Evolutionary conservation across 2,329 filamentous ascomycete genomes (phyloP).

Genomic region (Colletotrichum spinosum): DNA sequence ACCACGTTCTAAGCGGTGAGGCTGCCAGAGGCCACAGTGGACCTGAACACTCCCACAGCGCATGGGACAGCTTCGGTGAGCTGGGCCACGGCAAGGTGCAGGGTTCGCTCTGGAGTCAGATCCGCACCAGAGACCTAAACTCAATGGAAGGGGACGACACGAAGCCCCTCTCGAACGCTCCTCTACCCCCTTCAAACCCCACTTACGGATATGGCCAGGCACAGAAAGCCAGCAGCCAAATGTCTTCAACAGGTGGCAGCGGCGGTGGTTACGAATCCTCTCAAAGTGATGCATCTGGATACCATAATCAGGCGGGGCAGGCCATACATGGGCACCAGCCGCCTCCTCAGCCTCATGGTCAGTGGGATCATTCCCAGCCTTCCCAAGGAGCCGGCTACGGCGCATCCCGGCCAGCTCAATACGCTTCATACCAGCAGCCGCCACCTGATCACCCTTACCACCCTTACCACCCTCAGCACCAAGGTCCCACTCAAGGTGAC

Average conservation of each 20-base stretch:
- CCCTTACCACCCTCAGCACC: conserved; percentile 41
- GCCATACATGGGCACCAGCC: conserved; percentile 48
- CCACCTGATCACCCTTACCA: conserved; percentile 13
- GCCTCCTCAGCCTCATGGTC: conserved; percentile 41
- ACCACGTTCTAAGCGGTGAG: conserved; percentile 69
- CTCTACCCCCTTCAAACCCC: conserved; percentile 46
- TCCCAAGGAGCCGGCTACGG: conserved; percentile 45
- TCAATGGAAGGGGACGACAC: conserved; percentile 64
- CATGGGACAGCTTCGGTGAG: conserved; percentile 54
- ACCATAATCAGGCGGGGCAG: conserved; percentile 40
- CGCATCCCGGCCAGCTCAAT: conserved; percentile 33
- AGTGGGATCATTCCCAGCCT: conserved; percentile 38
- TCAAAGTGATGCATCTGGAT: conserved; percentile 33
- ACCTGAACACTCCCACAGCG: conserved; percentile 55
- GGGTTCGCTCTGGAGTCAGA: conserved; percentile 71
- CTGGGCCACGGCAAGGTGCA: conserved; percentile 68
- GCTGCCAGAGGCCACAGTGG: conserved; percentile 49
- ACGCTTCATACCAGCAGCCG: conserved; percentile 32
- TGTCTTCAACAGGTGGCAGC: conserved; percentile 36
- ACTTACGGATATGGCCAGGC: conserved; percentile 57
- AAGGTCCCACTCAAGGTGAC: conserved; percentile 27
- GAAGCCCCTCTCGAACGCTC: conserved; percentile 52
- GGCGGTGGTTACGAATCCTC: conserved; percentile 39
- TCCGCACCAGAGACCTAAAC: conserved; percentile 68
- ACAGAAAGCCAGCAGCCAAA: conserved; percentile 39